phyloP scores from a whole-genome alignment of 345 rosid species.

The Luvunga scandens region DNA sequence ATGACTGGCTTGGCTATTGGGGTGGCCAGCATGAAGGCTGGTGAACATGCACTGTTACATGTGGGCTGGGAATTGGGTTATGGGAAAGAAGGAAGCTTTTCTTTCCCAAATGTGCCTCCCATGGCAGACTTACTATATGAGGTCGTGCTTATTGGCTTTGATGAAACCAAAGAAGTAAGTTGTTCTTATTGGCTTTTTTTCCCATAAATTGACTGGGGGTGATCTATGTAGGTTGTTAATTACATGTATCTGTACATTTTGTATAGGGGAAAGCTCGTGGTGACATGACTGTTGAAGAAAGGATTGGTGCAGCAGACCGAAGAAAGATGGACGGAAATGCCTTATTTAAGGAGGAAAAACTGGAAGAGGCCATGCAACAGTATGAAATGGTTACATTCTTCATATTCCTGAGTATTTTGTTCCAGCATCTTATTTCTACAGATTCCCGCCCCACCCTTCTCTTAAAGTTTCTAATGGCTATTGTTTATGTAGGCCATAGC shows the following conservation, averaged over 20 bases:
- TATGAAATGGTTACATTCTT: slow-evolving; percentile 83
- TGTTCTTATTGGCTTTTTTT: slow-evolving; percentile 2
- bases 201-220: neutral
- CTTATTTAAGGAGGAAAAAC: slow-evolving; percentile 70
- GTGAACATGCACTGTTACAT: slow-evolving; percentile 74
- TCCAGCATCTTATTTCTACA: neutral
- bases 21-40: slow-evolving; percentile 81
- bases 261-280: slow-evolving; percentile 85
- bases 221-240: slow-evolving; percentile 5
- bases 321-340: slow-evolving; percentile 93
- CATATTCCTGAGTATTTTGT: slow-evolving; percentile 5
- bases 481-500: slow-evolving; percentile 68
- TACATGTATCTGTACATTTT: slow-evolving; percentile 10
- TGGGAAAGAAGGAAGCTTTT: slow-evolving; percentile 94
- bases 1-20: slow-evolving; percentile 91
- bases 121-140: slow-evolving; percentile 85
- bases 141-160: slow-evolving; percentile 95
- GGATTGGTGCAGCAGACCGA: slow-evolving; percentile 89
- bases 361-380: slow-evolving; percentile 96
- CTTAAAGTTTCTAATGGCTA: slow-evolving; percentile 16
- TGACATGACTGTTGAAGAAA: slow-evolving; percentile 98
- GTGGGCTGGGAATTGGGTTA: slow-evolving; percentile 94
- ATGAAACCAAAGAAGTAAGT: slow-evolving; percentile 89
- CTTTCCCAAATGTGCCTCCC: slow-evolving; percentile 94
- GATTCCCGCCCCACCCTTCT: too few relatives aligned